A percentile compares a stretch with the other conserved stretches of the same genome.
Evolutionary conservation across 139 green algal species (phyloP).

Genomic region (Chlorella ohadii): DNA sequence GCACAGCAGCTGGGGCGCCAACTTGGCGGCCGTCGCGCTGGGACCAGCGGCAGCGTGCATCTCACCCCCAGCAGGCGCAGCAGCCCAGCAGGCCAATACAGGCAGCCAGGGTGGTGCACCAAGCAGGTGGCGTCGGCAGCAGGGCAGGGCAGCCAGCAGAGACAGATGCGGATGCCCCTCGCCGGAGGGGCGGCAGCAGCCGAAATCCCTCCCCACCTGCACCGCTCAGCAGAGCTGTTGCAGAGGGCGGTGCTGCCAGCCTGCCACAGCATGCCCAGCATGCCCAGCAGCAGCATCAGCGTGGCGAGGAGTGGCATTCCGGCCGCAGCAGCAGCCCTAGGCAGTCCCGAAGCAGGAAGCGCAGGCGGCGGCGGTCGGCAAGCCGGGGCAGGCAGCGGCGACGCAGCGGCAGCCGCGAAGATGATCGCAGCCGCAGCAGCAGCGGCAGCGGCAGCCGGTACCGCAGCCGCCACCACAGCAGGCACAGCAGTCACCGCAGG

Average conservation of each 20-base stretch:
- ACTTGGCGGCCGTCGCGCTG: not conserved
- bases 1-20: not conserved
- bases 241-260: not conserved
- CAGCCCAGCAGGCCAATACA: not conserved
- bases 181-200: not conserved
- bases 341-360: too few species aligned
- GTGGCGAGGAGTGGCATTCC: not conserved
- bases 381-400: not conserved
- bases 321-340: not conserved
- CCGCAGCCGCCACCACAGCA: too few species aligned
- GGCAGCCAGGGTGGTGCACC: not conserved
- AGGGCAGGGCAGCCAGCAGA: not conserved
- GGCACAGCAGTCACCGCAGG: not conserved
- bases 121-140: not conserved
- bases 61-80: not conserved
- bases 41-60: not conserved
- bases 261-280: not conserved
- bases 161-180: not conserved
- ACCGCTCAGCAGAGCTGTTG: too few species aligned
- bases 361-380: too few species aligned
- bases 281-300: constrained; percentile 3
- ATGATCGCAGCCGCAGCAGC: not conserved
- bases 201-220: constrained; percentile 16
- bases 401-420: not conserved
- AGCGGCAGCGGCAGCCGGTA: not conserved